Evolutionary conservation across 768 basidiomycete genomes (phyloP).

Genomic region (Trametes meyenii): DNA sequence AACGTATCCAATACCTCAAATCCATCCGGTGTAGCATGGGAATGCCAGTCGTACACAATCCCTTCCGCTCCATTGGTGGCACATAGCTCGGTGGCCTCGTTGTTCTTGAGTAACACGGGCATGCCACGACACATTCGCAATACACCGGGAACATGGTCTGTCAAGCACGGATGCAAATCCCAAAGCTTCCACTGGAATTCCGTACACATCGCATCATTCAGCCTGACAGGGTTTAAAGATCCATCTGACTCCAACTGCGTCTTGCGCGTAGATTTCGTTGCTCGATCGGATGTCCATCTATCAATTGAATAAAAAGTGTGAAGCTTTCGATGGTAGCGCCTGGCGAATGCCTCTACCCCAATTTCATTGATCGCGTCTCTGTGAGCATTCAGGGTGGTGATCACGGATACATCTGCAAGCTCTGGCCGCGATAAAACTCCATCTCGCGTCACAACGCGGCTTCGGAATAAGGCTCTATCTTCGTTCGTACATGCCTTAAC

Average conservation of each 20-base stretch:
- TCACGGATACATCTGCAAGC: constrained; percentile 41
- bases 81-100: constrained; percentile 2
- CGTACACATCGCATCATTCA: not conserved
- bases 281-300: not conserved
- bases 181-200: not conserved
- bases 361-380: constrained; percentile 42
- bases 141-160: not conserved
- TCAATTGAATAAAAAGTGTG: not conserved
- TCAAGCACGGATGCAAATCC: not conserved
- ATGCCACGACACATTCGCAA: not conserved
- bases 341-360: constrained; percentile 37
- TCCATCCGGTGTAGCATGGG: not conserved
- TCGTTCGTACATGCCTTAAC: not conserved
- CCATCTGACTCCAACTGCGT: not conserved
- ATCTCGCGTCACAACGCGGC: too few species aligned
- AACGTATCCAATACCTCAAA: not conserved
- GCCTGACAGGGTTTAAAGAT: not conserved
- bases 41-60: not conserved
- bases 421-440: not conserved
- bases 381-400: constrained; percentile 35
- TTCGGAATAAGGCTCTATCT: not conserved
- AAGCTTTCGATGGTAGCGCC: constrained; percentile 4
- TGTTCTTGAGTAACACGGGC: constrained; percentile 1
- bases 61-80: constrained; percentile 7
- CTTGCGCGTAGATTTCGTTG: not conserved